A percentile compares a stretch with the other conserved stretches of the same genome.
These are phyloP conservation scores for Rosa lucieae DNA, from an alignment of 306 rosid genomes.

Conservation along the genomic window DNA sequence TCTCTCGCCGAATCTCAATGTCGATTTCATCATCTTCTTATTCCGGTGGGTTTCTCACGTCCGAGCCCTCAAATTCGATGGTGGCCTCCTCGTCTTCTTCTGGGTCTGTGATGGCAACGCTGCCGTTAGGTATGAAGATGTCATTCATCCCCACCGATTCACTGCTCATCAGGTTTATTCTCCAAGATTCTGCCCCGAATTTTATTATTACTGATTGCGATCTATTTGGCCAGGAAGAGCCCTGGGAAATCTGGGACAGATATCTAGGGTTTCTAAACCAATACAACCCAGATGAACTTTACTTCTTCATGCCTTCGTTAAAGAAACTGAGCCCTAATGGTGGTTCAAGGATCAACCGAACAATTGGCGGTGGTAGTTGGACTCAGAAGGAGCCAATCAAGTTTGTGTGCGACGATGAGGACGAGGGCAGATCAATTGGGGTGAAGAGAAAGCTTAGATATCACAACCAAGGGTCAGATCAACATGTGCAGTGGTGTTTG, in stretches of 20 bases:
- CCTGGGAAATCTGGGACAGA: neutral
- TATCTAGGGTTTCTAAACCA: neutral
- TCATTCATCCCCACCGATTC: neutral
- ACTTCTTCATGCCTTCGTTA: neutral
- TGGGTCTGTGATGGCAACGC: no score
- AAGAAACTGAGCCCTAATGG: neutral
- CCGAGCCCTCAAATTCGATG: neutral
- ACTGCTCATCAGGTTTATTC: neutral
- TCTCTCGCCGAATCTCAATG: neutral
- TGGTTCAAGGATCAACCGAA: neutral
- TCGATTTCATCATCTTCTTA: neutral
- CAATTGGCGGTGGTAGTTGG: neutral
- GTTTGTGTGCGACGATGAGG: neutral
- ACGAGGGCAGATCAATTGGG: neutral
- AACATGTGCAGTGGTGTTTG: neutral
- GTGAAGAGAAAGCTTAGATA: neutral
- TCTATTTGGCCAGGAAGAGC: neutral
- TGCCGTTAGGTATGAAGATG: neutral
- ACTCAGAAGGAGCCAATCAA: neutral
- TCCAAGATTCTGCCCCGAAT: neutral
- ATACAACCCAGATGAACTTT: neutral
- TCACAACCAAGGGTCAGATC: neutral
- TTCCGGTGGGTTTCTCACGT: neutral
- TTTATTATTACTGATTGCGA: neutral
- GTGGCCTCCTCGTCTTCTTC: neutral